These are phyloP conservation scores for Lasiosphaeriaceae sp. DNA, from an alignment of 495 filamentous ascomycete genomes.

Conservation along the genomic window DNA sequence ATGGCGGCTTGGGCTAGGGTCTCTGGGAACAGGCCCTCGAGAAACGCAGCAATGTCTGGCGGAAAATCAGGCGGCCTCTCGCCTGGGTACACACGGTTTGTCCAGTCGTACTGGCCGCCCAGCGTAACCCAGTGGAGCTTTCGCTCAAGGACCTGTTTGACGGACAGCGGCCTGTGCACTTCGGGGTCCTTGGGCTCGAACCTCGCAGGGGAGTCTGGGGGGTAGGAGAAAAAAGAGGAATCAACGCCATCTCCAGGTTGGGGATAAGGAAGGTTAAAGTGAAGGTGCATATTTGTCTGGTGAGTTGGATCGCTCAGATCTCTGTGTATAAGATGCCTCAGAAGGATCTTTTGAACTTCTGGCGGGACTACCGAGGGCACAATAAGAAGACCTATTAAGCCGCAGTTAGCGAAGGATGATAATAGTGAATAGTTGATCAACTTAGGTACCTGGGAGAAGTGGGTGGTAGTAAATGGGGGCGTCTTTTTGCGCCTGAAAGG, in stretches of 20 bases:
- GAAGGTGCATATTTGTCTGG: constrained; percentile 81
- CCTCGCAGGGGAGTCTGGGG: constrained; percentile 24
- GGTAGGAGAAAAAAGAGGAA: constrained; percentile 45
- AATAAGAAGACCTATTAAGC: constrained; percentile 67
- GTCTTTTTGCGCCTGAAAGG: constrained; percentile 21
- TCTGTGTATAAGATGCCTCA: constrained; percentile 69
- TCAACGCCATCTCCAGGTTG: constrained; percentile 12
- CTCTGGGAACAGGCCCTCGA: constrained; percentile 64
- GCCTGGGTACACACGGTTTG: constrained; percentile 69
- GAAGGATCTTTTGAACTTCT: constrained; percentile 60
- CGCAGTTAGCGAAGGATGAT: neutral
- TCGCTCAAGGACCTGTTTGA: constrained; percentile 62
- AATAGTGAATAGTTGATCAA: too few species aligned
- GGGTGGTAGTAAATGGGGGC: constrained; percentile 35
- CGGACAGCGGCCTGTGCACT: constrained; percentile 64
- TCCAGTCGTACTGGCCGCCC: constrained; percentile 95
- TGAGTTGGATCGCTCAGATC: constrained; percentile 72
- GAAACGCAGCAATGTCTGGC: constrained; percentile 59
- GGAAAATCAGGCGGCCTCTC: constrained; percentile 70
- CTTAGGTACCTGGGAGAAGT: constrained; percentile 40
- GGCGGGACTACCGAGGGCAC: constrained; percentile 68
- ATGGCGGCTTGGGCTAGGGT: constrained; percentile 83
- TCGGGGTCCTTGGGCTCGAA: constrained; percentile 65
- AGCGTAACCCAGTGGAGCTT: constrained; percentile 91
- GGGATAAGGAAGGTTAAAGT: constrained; percentile 74